Percentiles rank a stretch among this genome's conserved stretches.
Evolutionary conservation across 495 filamentous ascomycete species (phyloP).

Genomic region (Penicillium lagena): DNA sequence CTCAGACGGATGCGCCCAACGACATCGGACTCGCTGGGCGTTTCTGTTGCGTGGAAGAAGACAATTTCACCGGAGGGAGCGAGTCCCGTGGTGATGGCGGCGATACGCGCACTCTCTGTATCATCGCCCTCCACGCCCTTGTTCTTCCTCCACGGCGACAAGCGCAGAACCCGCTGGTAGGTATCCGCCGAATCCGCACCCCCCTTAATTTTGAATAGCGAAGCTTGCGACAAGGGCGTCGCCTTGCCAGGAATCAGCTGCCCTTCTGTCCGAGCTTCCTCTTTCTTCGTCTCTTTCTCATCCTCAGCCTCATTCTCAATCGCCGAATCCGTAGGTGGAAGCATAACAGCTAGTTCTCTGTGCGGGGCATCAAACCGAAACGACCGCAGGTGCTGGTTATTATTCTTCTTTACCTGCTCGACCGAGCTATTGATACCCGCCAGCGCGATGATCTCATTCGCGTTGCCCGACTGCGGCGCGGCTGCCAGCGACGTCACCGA

Average conservation of each 20-base stretch:
- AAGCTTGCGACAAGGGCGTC: slow-evolving; percentile 47
- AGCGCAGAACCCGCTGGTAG: slow-evolving; percentile 72
- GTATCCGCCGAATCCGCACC: slow-evolving; percentile 46
- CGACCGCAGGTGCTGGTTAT: slow-evolving; percentile 84
- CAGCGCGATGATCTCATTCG: slow-evolving; percentile 48
- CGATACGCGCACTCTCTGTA: slow-evolving; percentile 46
- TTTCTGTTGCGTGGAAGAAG: slow-evolving; percentile 61
- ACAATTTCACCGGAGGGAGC: slow-evolving; percentile 70
- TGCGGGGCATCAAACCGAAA: slow-evolving; percentile 55
- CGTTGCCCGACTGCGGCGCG: slow-evolving; percentile 45
- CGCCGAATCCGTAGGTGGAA: not conserved
- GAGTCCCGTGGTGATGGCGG: slow-evolving; percentile 68
- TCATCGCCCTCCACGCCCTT: slow-evolving; percentile 7
- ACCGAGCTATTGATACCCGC: slow-evolving; percentile 84
- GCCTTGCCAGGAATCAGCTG: slow-evolving; percentile 33
- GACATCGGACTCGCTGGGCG: slow-evolving; percentile 50
- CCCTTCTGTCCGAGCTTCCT: slow-evolving; percentile 5
- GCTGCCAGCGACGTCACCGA: slow-evolving; percentile 78
- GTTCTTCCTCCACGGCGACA: slow-evolving; percentile 53
- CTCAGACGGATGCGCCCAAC: slow-evolving; percentile 59
- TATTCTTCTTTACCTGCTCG: slow-evolving; percentile 60
- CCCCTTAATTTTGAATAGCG: slow-evolving; percentile 55
- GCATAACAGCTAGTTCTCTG: too few species aligned
- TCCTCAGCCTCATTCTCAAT: slow-evolving; percentile 13
- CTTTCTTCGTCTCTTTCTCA: slow-evolving; percentile 19